These are phyloP conservation scores for Tuber umbilicatum DNA, from an alignment of 495 filamentous ascomycete species.

Conservation along the genomic window DNA sequence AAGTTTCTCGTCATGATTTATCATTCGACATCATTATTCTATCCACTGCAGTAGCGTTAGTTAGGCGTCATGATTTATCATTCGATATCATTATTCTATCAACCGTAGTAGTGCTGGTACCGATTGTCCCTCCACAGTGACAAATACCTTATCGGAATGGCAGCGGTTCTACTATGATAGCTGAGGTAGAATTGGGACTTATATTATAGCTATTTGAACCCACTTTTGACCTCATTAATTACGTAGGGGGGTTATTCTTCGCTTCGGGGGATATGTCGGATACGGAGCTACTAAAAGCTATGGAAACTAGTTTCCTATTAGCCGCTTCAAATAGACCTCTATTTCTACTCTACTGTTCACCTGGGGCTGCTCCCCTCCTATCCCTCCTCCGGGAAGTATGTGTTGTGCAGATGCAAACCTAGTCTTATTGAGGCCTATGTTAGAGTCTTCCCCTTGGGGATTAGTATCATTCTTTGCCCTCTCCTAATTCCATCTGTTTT, in stretches of 20 bases:
- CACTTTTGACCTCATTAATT: neutral
- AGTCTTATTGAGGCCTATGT: no score
- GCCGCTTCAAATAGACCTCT: neutral
- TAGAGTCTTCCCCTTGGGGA: no score
- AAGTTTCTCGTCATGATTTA: neutral
- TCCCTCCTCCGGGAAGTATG: neutral
- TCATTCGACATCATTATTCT: neutral
- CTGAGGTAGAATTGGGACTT: neutral
- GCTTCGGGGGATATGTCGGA: no score
- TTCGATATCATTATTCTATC: neutral
- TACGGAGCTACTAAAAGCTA: no score
- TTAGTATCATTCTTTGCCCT: no score
- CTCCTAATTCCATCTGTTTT: no score
- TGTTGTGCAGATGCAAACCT: neutral
- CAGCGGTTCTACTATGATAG: accelerated
- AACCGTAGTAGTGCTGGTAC: neutral
- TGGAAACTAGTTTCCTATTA: neutral
- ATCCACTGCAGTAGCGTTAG: no score
- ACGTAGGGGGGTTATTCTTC: no score
- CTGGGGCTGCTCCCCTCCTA: neutral
- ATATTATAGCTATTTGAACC: neutral
- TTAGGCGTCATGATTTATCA: neutral
- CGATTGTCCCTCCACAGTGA: neutral
- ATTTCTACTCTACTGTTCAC: neutral
- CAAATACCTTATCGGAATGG: neutral